These are phyloP conservation scores for Hygrophorus russula DNA, from an alignment of 768 basidiomycete genomes.

Conservation along the genomic window DNA sequence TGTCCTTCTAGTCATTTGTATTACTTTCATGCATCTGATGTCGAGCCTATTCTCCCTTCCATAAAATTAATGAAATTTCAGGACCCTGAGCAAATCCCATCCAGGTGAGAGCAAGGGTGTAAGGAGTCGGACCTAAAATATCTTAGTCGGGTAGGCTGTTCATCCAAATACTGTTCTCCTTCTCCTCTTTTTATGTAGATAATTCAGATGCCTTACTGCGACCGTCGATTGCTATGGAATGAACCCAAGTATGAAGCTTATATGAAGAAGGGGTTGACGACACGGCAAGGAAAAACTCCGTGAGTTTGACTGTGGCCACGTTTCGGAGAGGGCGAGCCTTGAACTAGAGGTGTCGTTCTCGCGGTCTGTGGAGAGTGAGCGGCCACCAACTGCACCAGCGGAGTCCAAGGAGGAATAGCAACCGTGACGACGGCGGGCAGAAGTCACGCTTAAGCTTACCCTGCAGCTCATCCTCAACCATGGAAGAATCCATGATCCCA, in stretches of 20 bases:
- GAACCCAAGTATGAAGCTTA: too few species aligned
- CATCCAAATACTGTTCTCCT: too few species aligned
- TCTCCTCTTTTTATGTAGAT: too few species aligned
- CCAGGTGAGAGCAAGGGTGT: conserved; percentile 24
- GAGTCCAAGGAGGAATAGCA: conserved; percentile 4
- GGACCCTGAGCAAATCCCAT: conserved; percentile 63
- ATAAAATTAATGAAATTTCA: too few species aligned
- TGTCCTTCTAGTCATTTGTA: conserved; percentile 18
- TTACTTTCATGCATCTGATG: conserved; percentile 7
- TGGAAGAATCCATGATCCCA: conserved; percentile 58
- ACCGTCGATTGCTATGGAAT: not conserved
- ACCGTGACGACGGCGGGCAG: conserved; percentile 3
- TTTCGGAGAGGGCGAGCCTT: too few species aligned
- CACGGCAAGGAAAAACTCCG: conserved; percentile 39
- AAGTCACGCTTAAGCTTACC: conserved; percentile 1
- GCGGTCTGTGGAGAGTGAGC: conserved; percentile 49
- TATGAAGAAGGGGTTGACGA: conserved; percentile 30
- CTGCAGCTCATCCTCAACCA: conserved; percentile 13
- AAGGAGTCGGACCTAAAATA: too few species aligned
- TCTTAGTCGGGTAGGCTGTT: too few species aligned
- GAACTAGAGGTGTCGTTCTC: conserved; percentile 10
- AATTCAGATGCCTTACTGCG: too few species aligned
- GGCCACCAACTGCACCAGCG: conserved; percentile 56
- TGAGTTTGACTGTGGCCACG: conserved; percentile 16
- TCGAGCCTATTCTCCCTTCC: conserved; percentile 15